Evolutionary conservation across 805 yeast species (phyloP).

Genomic region (Kodamaea kaohsiungensis): DNA sequence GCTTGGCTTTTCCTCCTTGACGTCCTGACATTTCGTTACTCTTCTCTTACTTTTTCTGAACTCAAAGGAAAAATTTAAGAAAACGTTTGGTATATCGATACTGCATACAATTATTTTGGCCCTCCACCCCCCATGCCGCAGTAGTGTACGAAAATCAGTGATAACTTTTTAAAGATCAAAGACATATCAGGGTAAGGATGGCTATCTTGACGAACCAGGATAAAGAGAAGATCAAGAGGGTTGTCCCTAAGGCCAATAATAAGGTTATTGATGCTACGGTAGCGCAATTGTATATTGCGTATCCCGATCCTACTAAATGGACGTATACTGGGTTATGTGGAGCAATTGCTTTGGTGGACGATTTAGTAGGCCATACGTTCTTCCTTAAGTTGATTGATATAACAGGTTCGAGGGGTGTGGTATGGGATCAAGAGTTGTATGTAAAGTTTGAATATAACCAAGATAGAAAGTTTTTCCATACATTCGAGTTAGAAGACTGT

Average conservation of each 20-base stretch:
- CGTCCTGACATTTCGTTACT: slow-evolving; percentile 75
- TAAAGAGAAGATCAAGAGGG: slow-evolving; percentile 86
- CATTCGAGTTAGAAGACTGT: slow-evolving; percentile 92
- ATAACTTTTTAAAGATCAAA: neutral
- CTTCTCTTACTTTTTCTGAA: neutral
- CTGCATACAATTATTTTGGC: neutral
- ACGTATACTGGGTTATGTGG: slow-evolving; percentile 86
- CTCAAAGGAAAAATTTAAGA: neutral
- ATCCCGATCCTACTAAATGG: slow-evolving; percentile 84
- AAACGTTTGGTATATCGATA: neutral
- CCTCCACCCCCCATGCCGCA: neutral
- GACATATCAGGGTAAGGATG: slow-evolving; percentile 21
- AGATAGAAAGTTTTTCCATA: slow-evolving; percentile 92
- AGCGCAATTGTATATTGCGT: slow-evolving; percentile 85
- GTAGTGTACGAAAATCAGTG: neutral
- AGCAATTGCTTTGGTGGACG: slow-evolving; percentile 85
- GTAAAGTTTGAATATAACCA: slow-evolving; percentile 87
- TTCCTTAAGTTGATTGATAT: slow-evolving; percentile 89
- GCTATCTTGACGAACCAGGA: slow-evolving; percentile 52
- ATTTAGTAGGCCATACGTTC: slow-evolving; percentile 90
- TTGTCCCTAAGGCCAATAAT: slow-evolving; percentile 83
- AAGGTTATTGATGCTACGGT: slow-evolving; percentile 89
- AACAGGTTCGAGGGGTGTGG: slow-evolving; percentile 75
- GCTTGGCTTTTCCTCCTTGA: slow-evolving; percentile 97
- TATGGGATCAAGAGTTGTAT: slow-evolving; percentile 97